Base-by-base conservation (phyloP, 108 stramenopile species). In the Cyclotella choctawhatcheeana region DNA sequence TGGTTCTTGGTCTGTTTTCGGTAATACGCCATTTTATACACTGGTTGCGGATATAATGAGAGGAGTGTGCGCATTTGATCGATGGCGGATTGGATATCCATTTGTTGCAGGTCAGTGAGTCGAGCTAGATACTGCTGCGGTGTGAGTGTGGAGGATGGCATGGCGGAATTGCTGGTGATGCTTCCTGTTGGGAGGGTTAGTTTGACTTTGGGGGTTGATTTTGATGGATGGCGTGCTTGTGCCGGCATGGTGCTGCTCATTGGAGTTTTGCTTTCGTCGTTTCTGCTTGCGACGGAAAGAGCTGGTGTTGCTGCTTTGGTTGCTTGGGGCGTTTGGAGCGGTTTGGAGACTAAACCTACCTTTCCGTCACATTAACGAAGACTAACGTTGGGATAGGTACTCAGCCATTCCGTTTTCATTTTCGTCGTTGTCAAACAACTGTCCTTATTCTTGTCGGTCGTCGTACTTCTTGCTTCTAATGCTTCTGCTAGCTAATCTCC, bases 1-100 rank as follows among this genome's bases (percentile, higher is more conserved):
- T 97, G 97, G 76, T 97, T 97, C 81, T 98, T 99, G 22, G 94
- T 95, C 72, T 96, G 92, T 79, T 95, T 95, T 64, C 94, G 72
- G 73, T 95, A 95, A 44, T 93, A 95, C 10, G 86, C 73, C 67
- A 89, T 95, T 86, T 95, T 95, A 84, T 95, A 95, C 0, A 93
- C 94, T 12, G 84, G 77, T 51, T 90, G 85, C 3, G 91, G 91
- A 18, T 83, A 85, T 26, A 79, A 50, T 12, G 81, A 77, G 17
- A 89, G 61, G 29, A 95, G 79, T n/a, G 86, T 84, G 50, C 86
- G 81, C 94, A 95, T 95, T 85, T 93, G 92, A 84, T 95, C 94
- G 66, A 95, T 55, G 47, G 92, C 92, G 22, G 85, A 83, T 66
- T 91, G 92, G 33, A 93, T 67, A 64, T 95, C 94, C 94, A 95